Evolutionary conservation across 768 basidiomycete genomes (phyloP), one percentile per base, ranked within the genome.

Genomic region (Epithele typhae): DNA sequence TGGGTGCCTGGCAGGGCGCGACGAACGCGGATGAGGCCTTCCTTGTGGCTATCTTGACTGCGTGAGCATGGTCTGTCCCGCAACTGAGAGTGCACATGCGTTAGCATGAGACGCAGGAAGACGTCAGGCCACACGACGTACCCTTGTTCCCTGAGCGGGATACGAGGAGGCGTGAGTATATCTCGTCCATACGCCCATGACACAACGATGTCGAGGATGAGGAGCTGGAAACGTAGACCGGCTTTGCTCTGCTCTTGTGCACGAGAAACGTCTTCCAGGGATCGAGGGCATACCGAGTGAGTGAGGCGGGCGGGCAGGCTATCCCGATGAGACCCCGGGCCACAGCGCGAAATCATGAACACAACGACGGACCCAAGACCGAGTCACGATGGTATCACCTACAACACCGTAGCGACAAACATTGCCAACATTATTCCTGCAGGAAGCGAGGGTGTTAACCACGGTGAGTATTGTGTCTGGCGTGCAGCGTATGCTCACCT

Each of bases 381-480:
- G 19, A 72, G 48, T 37, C 74, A 69, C 34, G 63, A 25, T 3
- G 74, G 72, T 17, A 59, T 78, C 15, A 66, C 52, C 1, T 85
- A 82, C 49, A 56, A 51, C 17, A 75, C 78, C 0, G 62, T 58
- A 1, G 69, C 65, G 12, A 41, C 64, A 51, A 73, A 73, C 37
- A 39, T 82, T 19, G 75, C 73, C 4, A 77, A 77, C 3, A 64
- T 84, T 22, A 68, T 84, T 44, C 52, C 73, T 4, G 49, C 75
- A 10, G 82, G 82, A 3, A 62, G 68, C 27, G 40, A 57, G 1
- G 77, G 80, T 3, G 51, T 77, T 7, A 75, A 78, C 45, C 76
- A 76, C 24, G 74, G 76, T 76, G 40, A 15, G 64, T 35, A 9
- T 24, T n/a, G 8, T 33, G 4, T 15, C 8, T 9, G n/a, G 10